Evolutionary conservation across 441 rosid genomes (phyloP), one percentile per base, ranked within the genome.

Genomic region (Gossypium schwendimanii): DNA sequence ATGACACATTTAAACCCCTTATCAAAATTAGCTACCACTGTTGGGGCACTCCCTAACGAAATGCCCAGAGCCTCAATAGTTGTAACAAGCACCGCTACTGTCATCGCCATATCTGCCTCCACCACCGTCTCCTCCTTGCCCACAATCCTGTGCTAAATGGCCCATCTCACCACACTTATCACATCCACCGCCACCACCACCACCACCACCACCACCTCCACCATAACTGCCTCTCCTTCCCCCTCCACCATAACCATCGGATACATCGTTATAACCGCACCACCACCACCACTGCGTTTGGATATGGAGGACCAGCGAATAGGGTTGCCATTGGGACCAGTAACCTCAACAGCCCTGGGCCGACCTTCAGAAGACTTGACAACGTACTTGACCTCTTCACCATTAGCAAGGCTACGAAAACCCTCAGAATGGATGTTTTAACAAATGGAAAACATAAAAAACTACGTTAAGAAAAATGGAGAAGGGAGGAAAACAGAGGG

Each of bases 31-130:
- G 52, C 89, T 84, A n/a, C 86, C 80, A 4, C 81, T 76, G 63
- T 84, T 83, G 0, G 88, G 86, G 58, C 93, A 88, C 9, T 88
- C 93, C 79, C 93, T 75, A 0, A 91, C 89, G n/a, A 88, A 88
- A 73, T 88, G 93, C 1, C 93, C 93, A 0, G 87, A 76, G 53
- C 79, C 91, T 0, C 91, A 89, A 55, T 91, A 88, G 83, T 69
- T 81, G 81, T 78, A 88, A 69, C 91, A 88, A 80, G 79, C 81
- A 0, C 81, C 84, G 0, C 49, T 58, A 0, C 59, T 44, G 0
- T 73, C 73, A 3, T 39, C 23, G 0, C 81, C 74, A 0, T 78
- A 75, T 0, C 81, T 77, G 0, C 84, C 83, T 0, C 84, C 81
- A 8, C 80, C 75, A 0, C 81, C 78, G 1, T 72, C 61, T 0